These are phyloP conservation scores for Metarhizium guizhouense DNA, from an alignment of 2,329 filamentous ascomycete genomes.

Conservation along the genomic window DNA sequence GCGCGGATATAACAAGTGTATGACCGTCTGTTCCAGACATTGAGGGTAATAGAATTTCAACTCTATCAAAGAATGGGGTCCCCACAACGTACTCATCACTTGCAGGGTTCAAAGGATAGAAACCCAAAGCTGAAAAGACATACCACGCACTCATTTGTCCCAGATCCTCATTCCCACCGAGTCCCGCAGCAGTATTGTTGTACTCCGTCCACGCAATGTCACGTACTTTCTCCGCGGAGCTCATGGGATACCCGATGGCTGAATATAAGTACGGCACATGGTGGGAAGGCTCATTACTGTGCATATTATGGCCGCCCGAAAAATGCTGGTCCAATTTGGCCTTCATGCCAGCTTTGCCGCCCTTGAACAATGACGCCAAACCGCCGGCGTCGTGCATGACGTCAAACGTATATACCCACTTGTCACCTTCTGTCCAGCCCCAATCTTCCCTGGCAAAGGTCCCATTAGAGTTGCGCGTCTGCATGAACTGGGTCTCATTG, in stretches of 20 bases:
- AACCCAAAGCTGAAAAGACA: conserved; percentile 35
- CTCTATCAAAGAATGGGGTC: conserved; percentile 35
- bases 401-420: conserved; percentile 42
- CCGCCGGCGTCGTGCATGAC: conserved; percentile 36
- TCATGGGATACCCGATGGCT: conserved; percentile 27
- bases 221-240: conserved; percentile 27
- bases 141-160: conserved; percentile 43
- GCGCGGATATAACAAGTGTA: conserved; percentile 30
- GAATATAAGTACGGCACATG: conserved; percentile 39
- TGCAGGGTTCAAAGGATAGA: conserved; percentile 37
- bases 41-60: conserved; percentile 27
- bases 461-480: conserved; percentile 36
- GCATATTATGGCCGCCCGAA: conserved; percentile 34
- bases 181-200: conserved; percentile 34
- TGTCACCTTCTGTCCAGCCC: conserved; percentile 40
- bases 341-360: conserved; percentile 25
- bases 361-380: conserved; percentile 30
- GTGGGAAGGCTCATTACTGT: conserved; percentile 38
- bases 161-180: conserved; percentile 38
- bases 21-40: conserved; percentile 11
- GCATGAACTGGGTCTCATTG: conserved; percentile 34
- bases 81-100: conserved; percentile 35
- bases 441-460: conserved; percentile 32
- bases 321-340: conserved; percentile 35
- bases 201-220: conserved; percentile 22